Base-by-base conservation (phyloP, 148 eudicot species). In the Fagopyrum esculentum region DNA sequence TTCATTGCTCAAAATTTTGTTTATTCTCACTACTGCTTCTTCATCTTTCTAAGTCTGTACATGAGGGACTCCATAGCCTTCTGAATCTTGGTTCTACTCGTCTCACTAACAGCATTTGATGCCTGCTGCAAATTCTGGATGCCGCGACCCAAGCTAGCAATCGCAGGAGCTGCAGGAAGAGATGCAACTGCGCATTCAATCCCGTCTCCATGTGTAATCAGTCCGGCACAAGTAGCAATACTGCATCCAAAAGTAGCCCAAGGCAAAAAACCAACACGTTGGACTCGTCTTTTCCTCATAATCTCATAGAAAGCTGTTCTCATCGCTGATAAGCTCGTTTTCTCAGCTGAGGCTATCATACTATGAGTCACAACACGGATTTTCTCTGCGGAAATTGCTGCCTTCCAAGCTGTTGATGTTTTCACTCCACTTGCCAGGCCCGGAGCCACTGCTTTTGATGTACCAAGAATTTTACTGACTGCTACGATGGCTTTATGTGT, bases 231-330 rank as follows among this genome's bases (percentile, higher is more conserved):
- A 72, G 96, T 90, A 59, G 87, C 93, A 17, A 95, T 73, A 47
- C 99, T 95, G 70, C 84, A 84, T 72, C 97, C 97, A 82, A 95
- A 92, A 5, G 97, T 92, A 43, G 85, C 92, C 96, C 87, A 95
- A n/a, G 93, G 99, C 77, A 89, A 72, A 77, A 83, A 69, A 6
- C 99, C 91, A 78, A 95, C 73, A 0, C 88, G 89, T 68, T 83
- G 75, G 45, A 83, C 83, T 43, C 80, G 80, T 4, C 96, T 78
- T 66, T 87, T 90, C 81, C 99, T 89, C 99, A 95, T 95, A 76
- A 95, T 95, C 80, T 95, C 97, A 74, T 92, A 95, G 56, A 95
- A 95, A 11, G 99, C 89, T 7, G 97, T 78, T 81, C 96, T 89
- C 92, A 88, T 90, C 8, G 96, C 93, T 5, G 92, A 89, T 70